A percentile compares a stretch with the other conserved stretches of the same genome.
phyloP scores from a whole-genome alignment of 331 rosid species.

The Quercus phellos region DNA sequence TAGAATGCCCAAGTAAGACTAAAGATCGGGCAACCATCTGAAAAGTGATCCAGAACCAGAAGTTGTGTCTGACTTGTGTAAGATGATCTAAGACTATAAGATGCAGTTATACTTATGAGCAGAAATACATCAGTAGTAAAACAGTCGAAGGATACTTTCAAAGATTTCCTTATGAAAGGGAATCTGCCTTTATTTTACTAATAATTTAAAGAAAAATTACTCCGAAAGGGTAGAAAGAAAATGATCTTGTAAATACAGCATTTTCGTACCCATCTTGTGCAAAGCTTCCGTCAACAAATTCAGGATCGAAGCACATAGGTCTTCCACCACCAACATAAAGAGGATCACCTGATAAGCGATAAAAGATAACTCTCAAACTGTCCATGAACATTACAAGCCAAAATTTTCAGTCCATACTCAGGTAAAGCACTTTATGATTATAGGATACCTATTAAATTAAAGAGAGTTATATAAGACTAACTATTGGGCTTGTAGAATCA shows the following conservation, averaged over 20 bases:
- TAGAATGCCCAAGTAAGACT: not conserved
- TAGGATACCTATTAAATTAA: no score
- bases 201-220: not conserved
- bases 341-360: constrained; percentile 63
- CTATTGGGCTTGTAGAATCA: no score
- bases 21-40: not conserved
- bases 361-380: not conserved
- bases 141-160: not conserved
- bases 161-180: not conserved
- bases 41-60: not conserved
- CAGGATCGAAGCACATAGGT: constrained; percentile 57
- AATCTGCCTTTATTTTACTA: not conserved
- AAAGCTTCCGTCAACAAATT: constrained; percentile 41
- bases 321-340: constrained; percentile 76
- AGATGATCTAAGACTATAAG: not conserved
- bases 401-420: not conserved
- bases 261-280: constrained; percentile 77
- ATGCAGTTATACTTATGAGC: not conserved
- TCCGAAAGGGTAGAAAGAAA: not conserved
- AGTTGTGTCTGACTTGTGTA: not conserved
- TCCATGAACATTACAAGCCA: not conserved
- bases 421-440: not conserved
- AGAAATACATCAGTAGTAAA: not conserved
- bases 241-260: not conserved
- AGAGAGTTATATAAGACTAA: no score